Evolutionary conservation across 495 filamentous ascomycete genomes (phyloP).

Genomic region (Trichocladium antarcticum): DNA sequence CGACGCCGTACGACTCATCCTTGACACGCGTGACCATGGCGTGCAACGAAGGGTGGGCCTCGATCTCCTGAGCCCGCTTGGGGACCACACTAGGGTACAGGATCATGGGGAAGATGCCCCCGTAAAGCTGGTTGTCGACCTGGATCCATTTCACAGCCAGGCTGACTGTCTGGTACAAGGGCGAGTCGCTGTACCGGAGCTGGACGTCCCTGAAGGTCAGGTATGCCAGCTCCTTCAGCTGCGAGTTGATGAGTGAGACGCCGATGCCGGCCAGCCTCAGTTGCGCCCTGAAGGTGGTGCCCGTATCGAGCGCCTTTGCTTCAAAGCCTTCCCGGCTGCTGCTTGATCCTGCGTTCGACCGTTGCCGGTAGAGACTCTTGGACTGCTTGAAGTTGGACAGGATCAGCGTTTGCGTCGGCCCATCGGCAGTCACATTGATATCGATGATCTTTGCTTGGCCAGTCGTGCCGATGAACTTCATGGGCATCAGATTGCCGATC

Average conservation of each 20-base stretch:
- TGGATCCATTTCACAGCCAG: slow-evolving; percentile 95
- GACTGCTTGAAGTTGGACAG: slow-evolving; percentile 90
- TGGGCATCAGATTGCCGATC: slow-evolving; percentile 86
- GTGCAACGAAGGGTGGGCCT: slow-evolving; percentile 89
- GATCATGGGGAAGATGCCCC: slow-evolving; percentile 94
- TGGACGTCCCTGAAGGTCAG: slow-evolving; percentile 88
- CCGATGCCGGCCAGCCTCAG: slow-evolving; percentile 83
- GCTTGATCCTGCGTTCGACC: slow-evolving; percentile 48
- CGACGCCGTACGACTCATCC: slow-evolving; percentile 93
- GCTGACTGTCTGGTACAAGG: slow-evolving; percentile 79
- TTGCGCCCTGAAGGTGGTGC: slow-evolving; percentile 77
- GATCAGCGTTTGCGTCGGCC: slow-evolving; percentile 86
- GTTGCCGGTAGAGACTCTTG: slow-evolving; percentile 89
- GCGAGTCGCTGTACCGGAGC: slow-evolving; percentile 83
- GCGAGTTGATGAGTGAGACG: slow-evolving; percentile 84
- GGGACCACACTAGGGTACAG: slow-evolving; percentile 97
- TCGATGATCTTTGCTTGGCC: slow-evolving; percentile 73
- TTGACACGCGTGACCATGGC: slow-evolving; percentile 87
- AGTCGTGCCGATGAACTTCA: slow-evolving; percentile 57
- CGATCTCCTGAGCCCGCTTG: slow-evolving; percentile 94
- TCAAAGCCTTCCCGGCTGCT: slow-evolving; percentile 61
- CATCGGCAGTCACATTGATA: slow-evolving; percentile 88
- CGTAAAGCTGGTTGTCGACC: slow-evolving; percentile 97
- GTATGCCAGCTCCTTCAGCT: slow-evolving; percentile 85
- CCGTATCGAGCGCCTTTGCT: slow-evolving; percentile 79